phyloP scores from a whole-genome alignment of 2,329 filamentous ascomycete genomes.

The Colletotrichum horii region DNA sequence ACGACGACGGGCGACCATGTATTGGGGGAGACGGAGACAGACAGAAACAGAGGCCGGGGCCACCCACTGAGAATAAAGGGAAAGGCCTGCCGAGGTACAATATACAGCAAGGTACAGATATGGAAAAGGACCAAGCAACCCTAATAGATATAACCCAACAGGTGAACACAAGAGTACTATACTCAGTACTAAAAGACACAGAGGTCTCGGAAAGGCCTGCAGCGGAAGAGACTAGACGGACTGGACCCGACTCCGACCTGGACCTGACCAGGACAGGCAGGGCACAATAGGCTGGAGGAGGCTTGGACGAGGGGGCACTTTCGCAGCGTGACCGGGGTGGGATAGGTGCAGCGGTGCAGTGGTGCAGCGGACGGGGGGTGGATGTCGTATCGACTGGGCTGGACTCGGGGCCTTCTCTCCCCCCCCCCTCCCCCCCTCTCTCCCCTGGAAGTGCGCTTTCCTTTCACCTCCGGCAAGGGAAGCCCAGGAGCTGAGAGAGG shows the following conservation, averaged over 20 bases:
- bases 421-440: background rate
- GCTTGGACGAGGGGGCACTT: background rate
- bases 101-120: no score
- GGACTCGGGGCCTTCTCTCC: background rate
- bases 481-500: background rate
- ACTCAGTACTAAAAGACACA: no score
- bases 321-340: background rate
- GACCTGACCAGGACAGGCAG: conserved; percentile 5
- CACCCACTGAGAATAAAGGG: background rate
- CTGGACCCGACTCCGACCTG: background rate
- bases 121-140: no score
- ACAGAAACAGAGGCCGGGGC: background rate
- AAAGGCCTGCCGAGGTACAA: conserved; percentile 10
- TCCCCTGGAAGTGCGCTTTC: background rate
- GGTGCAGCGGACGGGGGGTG: background rate
- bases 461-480: background rate
- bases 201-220: conserved; percentile 10
- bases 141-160: no score
- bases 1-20: background rate
- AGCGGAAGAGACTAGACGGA: background rate
- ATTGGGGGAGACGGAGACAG: background rate
- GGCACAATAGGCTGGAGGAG: background rate
- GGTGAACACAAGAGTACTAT: no score
- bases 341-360: background rate
- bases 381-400: background rate